Base-by-base conservation (phyloP, 73 alveolate species). In the Paraurostyla sp. region DNA sequence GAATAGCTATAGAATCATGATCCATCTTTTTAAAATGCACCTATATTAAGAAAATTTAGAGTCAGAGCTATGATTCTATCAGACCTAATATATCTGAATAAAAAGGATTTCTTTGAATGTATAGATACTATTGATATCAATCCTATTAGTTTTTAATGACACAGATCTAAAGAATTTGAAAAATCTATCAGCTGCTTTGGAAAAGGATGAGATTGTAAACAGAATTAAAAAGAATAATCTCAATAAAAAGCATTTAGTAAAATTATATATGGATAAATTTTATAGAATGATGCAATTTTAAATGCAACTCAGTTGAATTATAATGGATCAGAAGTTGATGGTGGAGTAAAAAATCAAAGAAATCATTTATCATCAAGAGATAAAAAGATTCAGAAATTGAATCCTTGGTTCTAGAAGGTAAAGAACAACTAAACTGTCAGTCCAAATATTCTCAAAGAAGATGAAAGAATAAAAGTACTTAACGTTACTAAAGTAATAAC, bases 201-300 rank as follows among this genome's bases (percentile, higher is more conserved):
- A 78, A 1, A 40, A 52, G 40, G 89, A 78, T 9, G 42, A 78
- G 2, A 54, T 78, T 2, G 62, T 51, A 32, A 30, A 78, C 32
- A 78, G 78, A 27, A 78, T 78, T 13, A 73, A 71, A 46, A 48
- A 73, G 48, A 73, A 49, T 48, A 73, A 48, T 27, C 6, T 11
- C 6, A 73, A 73, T 43, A 73, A 73, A 36, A 73, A 73, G 27
- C 27, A 43, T 32, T n/a, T 48, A 7, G 86, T 73, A 73, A 78
- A 11, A 27, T 22, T 22, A 51, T 51, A 36, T n/a, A 6, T 1
- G 22, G 0, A 3, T n/a, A 16, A 51, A 2, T 23, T 52, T 50
- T 51, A 32, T 50, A 78, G 78, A 78, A 78, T 51, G 62, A 78
- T 6, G 89, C 89, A 11, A 78, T 78, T 78, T 54, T 78, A 51